Percentiles rank a stretch among this genome's conserved stretches.
These are phyloP conservation scores for Closterium sp. DNA, from an alignment of 139 green algal species.

Conservation along the genomic window DNA sequence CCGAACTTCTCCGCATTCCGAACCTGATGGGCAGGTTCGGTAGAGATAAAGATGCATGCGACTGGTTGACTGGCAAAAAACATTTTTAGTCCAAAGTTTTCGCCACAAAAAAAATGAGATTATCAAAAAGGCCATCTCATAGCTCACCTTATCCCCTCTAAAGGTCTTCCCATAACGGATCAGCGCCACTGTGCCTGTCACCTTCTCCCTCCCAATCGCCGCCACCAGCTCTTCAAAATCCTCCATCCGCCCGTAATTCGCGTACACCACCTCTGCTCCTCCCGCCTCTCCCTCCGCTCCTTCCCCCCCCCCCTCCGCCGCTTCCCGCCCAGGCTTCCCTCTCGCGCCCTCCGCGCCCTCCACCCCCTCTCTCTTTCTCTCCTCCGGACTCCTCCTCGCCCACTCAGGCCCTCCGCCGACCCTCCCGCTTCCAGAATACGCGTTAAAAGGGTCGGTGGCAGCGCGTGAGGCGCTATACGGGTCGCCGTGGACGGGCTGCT, in stretches of 20 bases:
- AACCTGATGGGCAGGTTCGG: constrained; percentile 10
- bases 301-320: background rate
- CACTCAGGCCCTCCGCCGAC: constrained; percentile 8
- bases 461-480: background rate
- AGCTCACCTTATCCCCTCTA: constrained; percentile 47
- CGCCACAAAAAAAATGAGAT: no score
- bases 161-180: constrained; percentile 46
- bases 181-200: constrained; percentile 12
- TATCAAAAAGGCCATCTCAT: no score
- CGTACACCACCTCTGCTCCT: constrained; percentile 38
- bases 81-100: no score
- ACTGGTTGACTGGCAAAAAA: no score
- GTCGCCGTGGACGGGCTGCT: constrained; percentile 10
- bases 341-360: no score
- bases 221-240: constrained; percentile 33
- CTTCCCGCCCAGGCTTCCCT: no score
- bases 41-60: no score
- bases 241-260: constrained; percentile 35
- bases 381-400: no score
- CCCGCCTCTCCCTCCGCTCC: background rate
- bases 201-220: background rate
- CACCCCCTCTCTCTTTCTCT: background rate
- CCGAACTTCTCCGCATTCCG: constrained; percentile 12
- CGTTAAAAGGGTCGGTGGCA: constrained; percentile 7
- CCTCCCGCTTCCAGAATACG: constrained; percentile 13